Evolutionary conservation across 192 early-diverging fungal genomes (phyloP).

Genomic region (Coemansia sp.): DNA sequence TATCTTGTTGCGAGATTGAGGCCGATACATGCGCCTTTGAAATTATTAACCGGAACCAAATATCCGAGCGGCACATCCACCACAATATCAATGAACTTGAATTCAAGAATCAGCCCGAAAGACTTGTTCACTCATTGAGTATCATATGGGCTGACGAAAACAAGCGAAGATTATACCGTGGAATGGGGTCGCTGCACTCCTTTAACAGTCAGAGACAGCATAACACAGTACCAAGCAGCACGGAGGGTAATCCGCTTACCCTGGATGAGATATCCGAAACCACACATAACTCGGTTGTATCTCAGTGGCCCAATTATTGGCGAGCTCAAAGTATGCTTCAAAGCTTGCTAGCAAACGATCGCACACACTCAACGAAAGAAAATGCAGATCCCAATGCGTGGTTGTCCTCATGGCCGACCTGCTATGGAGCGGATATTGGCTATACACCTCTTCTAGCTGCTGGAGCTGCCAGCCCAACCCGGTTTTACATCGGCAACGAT

Average conservation of each 20-base stretch:
- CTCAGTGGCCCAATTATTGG: slow-evolving; percentile 47
- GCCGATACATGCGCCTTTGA: slow-evolving; percentile 63
- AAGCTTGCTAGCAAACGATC: slow-evolving; percentile 30
- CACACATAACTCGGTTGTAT: neutral
- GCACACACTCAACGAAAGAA: neutral
- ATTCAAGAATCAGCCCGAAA: slow-evolving; percentile 19
- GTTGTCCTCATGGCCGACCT: slow-evolving; percentile 31
- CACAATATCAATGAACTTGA: slow-evolving; percentile 38
- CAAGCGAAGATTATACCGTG: slow-evolving; percentile 36
- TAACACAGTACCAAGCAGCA: neutral
- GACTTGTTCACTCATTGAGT: slow-evolving; percentile 64
- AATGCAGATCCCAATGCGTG: neutral
- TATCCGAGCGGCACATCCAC: slow-evolving; percentile 58
- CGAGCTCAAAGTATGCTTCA: slow-evolving; percentile 38
- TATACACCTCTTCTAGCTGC: neutral
- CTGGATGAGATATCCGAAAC: neutral
- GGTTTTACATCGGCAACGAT: slow-evolving; percentile 13
- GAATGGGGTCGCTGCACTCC: slow-evolving; percentile 21
- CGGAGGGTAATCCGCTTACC: neutral
- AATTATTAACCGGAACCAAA: slow-evolving; percentile 65
- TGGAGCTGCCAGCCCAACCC: neutral
- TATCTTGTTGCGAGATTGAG: slow-evolving; percentile 75
- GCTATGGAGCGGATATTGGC: slow-evolving; percentile 22
- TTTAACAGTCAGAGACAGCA: slow-evolving; percentile 10
- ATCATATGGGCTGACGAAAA: slow-evolving; percentile 67